Evolutionary conservation across 306 rosid species (phyloP).

Genomic region (Acacia acuminata): DNA sequence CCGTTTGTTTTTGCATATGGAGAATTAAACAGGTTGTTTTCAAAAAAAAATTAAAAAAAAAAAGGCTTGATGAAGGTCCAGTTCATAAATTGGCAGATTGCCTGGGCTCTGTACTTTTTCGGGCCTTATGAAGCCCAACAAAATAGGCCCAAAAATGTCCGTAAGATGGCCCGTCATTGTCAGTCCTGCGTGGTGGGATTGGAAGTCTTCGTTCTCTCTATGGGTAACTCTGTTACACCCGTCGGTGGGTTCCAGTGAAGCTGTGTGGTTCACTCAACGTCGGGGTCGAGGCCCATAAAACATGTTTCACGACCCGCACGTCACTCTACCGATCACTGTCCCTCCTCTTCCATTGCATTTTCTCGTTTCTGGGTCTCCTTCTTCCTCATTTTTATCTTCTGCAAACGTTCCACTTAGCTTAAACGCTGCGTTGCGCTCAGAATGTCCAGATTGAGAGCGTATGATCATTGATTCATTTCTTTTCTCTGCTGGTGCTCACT

Average conservation of each 20-base stretch:
- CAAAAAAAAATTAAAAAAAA: too few relatives aligned
- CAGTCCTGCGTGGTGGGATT: neutral
- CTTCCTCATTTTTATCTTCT: slow-evolving; percentile 10
- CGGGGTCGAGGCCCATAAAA: neutral
- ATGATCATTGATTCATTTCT: neutral
- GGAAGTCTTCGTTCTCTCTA: neutral
- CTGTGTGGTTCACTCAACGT: slow-evolving; percentile 6
- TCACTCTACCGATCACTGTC: slow-evolving; percentile 18
- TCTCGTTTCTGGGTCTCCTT: slow-evolving; percentile 6
- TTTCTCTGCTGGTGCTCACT: neutral
- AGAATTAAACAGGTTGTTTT: too few relatives aligned
- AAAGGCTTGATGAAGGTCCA: neutral
- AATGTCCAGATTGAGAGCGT: neutral
- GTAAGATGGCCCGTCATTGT: slow-evolving; percentile 16
- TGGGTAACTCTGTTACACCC: neutral
- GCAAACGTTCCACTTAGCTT: neutral
- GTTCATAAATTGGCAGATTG: neutral
- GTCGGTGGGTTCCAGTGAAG: neutral
- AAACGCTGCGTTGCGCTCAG: slow-evolving; percentile 15
- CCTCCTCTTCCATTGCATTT: slow-evolving; percentile 3
- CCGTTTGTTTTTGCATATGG: too few relatives aligned
- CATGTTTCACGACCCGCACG: slow-evolving; percentile 23
- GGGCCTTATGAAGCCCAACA: neutral
- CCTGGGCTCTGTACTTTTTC: neutral
- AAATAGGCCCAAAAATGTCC: neutral